A percentile compares a stretch with the other conserved stretches of the same genome.
Conservation (phyloP, 768 basidiomycete species). For the Russula dissimulans region DNA sequence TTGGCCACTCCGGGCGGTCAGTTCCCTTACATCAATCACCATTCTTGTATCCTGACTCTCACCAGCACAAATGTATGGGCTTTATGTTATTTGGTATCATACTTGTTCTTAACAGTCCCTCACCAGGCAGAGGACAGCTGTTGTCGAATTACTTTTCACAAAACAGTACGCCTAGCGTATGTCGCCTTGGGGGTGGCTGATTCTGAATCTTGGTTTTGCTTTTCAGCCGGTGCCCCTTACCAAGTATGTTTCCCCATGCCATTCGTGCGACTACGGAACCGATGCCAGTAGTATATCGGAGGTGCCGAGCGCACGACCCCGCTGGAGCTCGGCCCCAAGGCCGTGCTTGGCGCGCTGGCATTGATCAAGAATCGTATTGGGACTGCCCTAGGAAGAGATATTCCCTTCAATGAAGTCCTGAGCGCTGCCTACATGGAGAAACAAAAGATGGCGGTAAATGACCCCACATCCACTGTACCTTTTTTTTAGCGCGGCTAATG, state of each 20-base stretch:
- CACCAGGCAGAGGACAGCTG: conserved; percentile 54
- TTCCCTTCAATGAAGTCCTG: conserved; percentile 67
- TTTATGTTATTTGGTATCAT: background rate
- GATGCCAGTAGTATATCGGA: conserved; percentile 54
- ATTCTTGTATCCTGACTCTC: background rate
- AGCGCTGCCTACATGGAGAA: conserved; percentile 79
- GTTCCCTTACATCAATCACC: conserved; percentile 19
- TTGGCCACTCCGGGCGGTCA: conserved; percentile 61
- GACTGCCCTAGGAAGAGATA: conserved; percentile 33
- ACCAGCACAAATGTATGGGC: conserved; percentile 57
- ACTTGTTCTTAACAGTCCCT: background rate
- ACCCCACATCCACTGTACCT: conserved; percentile 13
- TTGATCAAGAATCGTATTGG: conserved; percentile 49
- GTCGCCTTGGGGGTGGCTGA: background rate
- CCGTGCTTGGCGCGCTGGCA: conserved; percentile 47
- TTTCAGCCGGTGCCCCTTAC: conserved; percentile 69
- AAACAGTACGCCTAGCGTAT: conserved; percentile 45
- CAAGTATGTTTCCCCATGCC: conserved; percentile 36
- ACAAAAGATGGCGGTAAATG: conserved; percentile 69
- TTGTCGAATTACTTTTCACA: conserved; percentile 82
- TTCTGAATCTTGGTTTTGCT: conserved; percentile 1
- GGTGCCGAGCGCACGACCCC: conserved; percentile 66
- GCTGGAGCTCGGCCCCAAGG: conserved; percentile 46
- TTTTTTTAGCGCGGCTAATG: background rate
- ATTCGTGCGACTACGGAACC: background rate